phyloP scores from a whole-genome alignment of 192 early-diverging fungal genomes.

The Jimgerdemannia flammicorona region DNA sequence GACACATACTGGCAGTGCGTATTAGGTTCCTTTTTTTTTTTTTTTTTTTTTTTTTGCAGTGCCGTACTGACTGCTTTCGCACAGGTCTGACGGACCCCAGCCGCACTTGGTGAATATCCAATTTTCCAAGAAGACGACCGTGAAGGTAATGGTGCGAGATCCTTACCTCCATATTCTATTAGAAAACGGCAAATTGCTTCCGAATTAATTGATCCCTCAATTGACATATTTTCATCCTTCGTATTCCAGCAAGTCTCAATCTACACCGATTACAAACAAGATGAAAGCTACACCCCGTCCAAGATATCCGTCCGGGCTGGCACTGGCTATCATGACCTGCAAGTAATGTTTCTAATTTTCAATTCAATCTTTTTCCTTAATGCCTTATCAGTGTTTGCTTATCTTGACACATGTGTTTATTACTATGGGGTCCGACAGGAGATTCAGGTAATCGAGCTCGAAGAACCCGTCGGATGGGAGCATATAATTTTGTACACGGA shows the following conservation, averaged over 20 bases:
- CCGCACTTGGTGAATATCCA: constrained; percentile 74
- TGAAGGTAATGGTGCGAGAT: constrained; percentile 48
- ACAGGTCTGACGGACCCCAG: constrained; percentile 66
- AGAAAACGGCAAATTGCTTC: no score
- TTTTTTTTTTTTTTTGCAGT: no score
- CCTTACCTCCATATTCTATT: no score
- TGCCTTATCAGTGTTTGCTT: no score
- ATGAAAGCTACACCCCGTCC: constrained; percentile 81
- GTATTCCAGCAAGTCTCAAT: constrained; percentile 51
- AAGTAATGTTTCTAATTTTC: constrained; percentile 23
- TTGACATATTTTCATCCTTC: constrained; percentile 3
- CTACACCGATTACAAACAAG: constrained; percentile 69
- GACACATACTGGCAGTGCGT: constrained; percentile 83
- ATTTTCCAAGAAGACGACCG: constrained; percentile 56
- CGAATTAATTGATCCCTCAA: constrained; percentile 1
- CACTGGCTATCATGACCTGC: constrained; percentile 59
- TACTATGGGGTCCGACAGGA: constrained; percentile 30
- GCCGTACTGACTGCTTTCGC: constrained; percentile 12
- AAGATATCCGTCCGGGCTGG: constrained; percentile 65
- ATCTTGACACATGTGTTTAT: background rate
- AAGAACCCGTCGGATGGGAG: constrained; percentile 66
- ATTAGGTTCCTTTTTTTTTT: no score
- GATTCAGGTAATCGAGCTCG: constrained; percentile 45
- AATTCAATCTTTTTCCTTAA: background rate
- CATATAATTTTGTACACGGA: constrained; percentile 53